Evolutionary conservation across 2,329 filamentous ascomycete genomes (phyloP).

Genomic region (Verticillium nonalfalfae): DNA sequence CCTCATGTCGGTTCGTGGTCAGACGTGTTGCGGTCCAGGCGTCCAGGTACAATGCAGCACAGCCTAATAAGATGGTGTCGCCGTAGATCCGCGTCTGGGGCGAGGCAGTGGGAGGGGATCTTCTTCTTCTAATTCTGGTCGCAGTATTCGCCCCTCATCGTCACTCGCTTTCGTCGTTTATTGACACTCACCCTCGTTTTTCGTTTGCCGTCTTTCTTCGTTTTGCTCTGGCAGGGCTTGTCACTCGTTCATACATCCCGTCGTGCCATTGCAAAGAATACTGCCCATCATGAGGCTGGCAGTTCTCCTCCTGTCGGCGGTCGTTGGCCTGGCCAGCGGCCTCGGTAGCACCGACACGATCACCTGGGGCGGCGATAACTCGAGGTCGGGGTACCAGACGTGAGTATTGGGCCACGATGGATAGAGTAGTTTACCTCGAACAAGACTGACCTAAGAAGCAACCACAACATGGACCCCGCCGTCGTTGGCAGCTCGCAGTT

Average conservation of each 20-base stretch:
- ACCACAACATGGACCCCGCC: conserved; percentile 57
- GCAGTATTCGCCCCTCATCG: neutral
- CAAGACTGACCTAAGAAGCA: conserved; percentile 18
- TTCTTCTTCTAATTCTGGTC: neutral
- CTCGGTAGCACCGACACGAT: conserved; percentile 44
- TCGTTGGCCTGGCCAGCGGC: conserved; percentile 22
- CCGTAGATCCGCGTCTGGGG: neutral
- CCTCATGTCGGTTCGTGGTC: neutral
- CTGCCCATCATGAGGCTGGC: conserved; percentile 8
- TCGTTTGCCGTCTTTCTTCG: neutral
- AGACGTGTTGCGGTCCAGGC: neutral
- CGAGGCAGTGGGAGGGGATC: neutral
- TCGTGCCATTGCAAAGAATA: neutral
- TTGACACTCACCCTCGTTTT: neutral
- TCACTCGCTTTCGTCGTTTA: neutral
- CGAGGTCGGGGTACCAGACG: conserved; percentile 44
- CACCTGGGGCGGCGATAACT: conserved; percentile 52
- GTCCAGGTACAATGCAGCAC: neutral
- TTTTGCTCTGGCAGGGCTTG: neutral
- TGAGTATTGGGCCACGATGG: conserved; percentile 17
- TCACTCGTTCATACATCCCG: neutral
- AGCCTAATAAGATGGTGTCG: neutral
- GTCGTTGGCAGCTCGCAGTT: conserved; percentile 48
- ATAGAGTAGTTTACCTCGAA: neutral
- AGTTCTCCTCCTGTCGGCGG: conserved; percentile 18